Percentiles rank a stretch among this genome's conserved stretches.
phyloP scores from a whole-genome alignment of 2,329 filamentous ascomycete genomes.

The Acarospora socialis region DNA sequence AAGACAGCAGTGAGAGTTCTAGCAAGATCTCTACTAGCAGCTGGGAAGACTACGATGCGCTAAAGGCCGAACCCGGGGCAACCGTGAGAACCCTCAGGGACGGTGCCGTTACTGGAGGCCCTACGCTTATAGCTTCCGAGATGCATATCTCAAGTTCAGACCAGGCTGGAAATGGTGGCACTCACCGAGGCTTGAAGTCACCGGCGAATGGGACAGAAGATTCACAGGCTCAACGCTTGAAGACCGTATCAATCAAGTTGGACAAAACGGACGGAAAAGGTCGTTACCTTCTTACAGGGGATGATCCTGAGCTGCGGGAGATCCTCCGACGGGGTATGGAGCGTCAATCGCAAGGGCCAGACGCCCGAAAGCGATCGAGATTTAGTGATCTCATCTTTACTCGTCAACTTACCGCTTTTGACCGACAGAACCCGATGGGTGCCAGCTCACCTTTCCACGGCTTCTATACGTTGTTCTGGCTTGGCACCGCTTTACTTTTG shows the following conservation, averaged over 20 bases:
- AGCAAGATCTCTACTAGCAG: background rate
- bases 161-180: background rate
- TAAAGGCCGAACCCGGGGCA: constrained; percentile 24
- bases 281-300: constrained; percentile 34
- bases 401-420: constrained; percentile 58
- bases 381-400: constrained; percentile 54
- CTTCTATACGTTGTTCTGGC: constrained; percentile 67
- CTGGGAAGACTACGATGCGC: constrained; percentile 28
- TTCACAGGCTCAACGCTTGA: constrained; percentile 15
- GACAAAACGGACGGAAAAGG: constrained; percentile 32
- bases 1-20: background rate
- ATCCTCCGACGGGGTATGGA: constrained; percentile 31
- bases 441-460: constrained; percentile 60
- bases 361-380: constrained; percentile 24
- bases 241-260: constrained; percentile 33
- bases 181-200: background rate
- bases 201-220: background rate
- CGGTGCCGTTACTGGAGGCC: constrained; percentile 11
- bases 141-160: background rate
- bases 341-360: constrained; percentile 24
- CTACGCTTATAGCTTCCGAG: background rate
- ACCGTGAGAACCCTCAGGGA: constrained; percentile 23
- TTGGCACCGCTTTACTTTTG: constrained; percentile 52
- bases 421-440: constrained; percentile 51
- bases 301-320: constrained; percentile 35